These are phyloP conservation scores for Plasmodium knowlesi DNA, from an alignment of 169 alveolate genomes.

Conservation along the genomic window DNA sequence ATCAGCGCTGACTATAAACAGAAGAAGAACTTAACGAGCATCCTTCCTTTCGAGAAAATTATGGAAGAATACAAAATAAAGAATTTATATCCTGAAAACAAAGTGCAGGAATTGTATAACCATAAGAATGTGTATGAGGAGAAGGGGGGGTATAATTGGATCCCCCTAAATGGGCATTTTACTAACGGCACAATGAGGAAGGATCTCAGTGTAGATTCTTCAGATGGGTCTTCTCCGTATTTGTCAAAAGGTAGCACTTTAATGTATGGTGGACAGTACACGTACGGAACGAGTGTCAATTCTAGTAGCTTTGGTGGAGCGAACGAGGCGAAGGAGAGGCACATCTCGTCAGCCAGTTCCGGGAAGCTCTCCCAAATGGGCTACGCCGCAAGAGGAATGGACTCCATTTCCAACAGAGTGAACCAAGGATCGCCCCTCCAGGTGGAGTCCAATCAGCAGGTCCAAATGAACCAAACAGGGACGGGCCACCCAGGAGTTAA, in stretches of 20 bases:
- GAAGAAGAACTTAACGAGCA: conserved; percentile 46
- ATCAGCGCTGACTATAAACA: not conserved
- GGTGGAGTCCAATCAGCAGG: not conserved
- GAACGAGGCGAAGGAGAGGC: not conserved
- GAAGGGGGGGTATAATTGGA: not conserved
- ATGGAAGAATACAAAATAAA: conserved; percentile 22
- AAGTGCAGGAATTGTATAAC: conserved; percentile 35
- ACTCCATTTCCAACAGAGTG: not conserved
- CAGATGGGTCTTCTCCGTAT: not conserved
- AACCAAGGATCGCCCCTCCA: not conserved
- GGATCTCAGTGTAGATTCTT: not conserved
- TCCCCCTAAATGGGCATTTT: not conserved
- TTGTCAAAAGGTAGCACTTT: conserved; percentile 1
- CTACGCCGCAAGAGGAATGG: not conserved
- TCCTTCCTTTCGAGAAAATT: conserved; percentile 41
- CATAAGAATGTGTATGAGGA: conserved; percentile 63
- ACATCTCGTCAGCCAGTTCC: not conserved
- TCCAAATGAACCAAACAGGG: not conserved
- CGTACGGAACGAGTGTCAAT: not conserved
- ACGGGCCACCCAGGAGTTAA: too few species aligned
- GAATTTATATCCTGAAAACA: conserved; percentile 3
- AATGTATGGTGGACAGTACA: not conserved
- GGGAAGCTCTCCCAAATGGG: not conserved
- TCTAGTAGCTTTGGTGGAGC: not conserved
- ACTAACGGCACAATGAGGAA: not conserved